phyloP scores from a whole-genome alignment of 257 asterid genomes.

The Ligustrum vulgare region DNA sequence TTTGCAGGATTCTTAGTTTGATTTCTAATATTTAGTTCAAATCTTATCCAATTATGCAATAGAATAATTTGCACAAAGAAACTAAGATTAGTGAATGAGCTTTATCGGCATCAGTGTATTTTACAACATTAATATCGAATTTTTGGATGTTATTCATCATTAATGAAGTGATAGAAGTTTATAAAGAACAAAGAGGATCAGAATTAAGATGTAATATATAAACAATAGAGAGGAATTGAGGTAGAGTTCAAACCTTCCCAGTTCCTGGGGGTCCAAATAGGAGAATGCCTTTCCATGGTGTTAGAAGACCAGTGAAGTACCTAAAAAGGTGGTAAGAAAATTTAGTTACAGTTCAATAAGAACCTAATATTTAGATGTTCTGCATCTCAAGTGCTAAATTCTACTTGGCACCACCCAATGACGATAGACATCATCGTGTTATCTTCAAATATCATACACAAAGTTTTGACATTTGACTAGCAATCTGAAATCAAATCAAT shows the following conservation, averaged over 20 bases:
- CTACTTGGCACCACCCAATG: not conserved
- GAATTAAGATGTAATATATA: not conserved
- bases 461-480: not conserved
- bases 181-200: not conserved
- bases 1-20: constrained; percentile 6
- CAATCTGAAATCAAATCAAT: not conserved
- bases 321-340: constrained; percentile 34
- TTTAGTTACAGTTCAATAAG: constrained; percentile 13
- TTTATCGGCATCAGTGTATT: not conserved
- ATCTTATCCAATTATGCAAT: not conserved
- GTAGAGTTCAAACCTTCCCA: constrained; percentile 70
- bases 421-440: not conserved
- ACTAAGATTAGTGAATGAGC: not conserved
- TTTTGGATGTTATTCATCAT: constrained; percentile 8
- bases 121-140: not conserved
- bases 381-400: not conserved
- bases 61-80: constrained; percentile 2
- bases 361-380: constrained; percentile 12
- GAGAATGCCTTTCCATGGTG: constrained; percentile 99
- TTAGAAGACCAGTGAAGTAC: constrained; percentile 92
- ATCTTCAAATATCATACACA: not conserved
- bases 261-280: constrained; percentile 99
- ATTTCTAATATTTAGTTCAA: constrained; percentile 4
- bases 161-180: not conserved
- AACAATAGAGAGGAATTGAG: constrained; percentile 8